Percentiles rank a stretch among this genome's conserved stretches.
Evolutionary conservation across 495 filamentous ascomycete species (phyloP).

Genomic region (Aspergillus panamensis): DNA sequence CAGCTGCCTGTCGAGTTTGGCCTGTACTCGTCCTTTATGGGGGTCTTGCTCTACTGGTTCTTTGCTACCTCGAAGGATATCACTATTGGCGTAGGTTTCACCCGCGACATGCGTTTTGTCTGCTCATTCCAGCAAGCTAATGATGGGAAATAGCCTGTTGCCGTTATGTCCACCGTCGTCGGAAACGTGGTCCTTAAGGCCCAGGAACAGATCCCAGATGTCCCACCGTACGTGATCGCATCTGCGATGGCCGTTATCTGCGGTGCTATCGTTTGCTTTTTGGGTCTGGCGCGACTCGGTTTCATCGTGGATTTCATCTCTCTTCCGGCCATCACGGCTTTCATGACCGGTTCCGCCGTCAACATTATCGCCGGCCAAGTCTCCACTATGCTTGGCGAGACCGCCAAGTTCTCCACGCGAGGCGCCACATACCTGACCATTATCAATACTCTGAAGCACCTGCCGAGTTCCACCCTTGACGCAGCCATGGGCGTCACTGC

Average conservation of each 20-base stretch:
- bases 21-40: conserved; percentile 97
- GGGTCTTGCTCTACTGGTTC: conserved; percentile 95
- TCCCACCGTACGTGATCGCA: conserved; percentile 62
- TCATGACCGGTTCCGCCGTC: conserved; percentile 97
- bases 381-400: conserved; percentile 79
- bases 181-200: conserved; percentile 73
- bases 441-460: conserved; percentile 79
- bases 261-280: conserved; percentile 74
- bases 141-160: conserved; percentile 65
- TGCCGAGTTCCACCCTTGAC: conserved; percentile 65
- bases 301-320: conserved; percentile 97
- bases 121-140: not conserved
- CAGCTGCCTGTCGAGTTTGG: conserved; percentile 75
- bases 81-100: conserved; percentile 81
- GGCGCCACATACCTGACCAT: conserved; percentile 79
- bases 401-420: conserved; percentile 63
- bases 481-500: conserved; percentile 89
- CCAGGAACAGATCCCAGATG: conserved; percentile 52
- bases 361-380: conserved; percentile 91
- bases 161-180: conserved; percentile 88
- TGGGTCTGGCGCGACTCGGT: conserved; percentile 77
- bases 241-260: conserved; percentile 76
- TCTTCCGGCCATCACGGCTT: conserved; percentile 84
- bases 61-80: conserved; percentile 99
- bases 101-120: conserved; percentile 17